Evolutionary conservation across 2,329 filamentous ascomycete genomes (phyloP).

Genomic region (Thelonectria rubi): DNA sequence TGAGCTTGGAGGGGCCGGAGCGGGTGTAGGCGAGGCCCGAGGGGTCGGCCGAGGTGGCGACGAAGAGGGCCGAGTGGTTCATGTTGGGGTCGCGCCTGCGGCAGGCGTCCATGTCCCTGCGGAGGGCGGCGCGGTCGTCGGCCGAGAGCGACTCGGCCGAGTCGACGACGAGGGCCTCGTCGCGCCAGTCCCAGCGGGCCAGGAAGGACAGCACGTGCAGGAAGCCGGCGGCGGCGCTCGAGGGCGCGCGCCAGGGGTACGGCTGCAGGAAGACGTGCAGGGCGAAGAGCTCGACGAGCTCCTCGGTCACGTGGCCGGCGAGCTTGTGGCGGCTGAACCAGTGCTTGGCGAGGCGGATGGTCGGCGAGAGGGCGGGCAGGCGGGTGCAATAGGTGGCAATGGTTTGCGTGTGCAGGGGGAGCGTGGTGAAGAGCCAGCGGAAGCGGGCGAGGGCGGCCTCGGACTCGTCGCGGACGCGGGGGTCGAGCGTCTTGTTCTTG

Average conservation of each 20-base stretch:
- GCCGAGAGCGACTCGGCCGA: constrained; percentile 68
- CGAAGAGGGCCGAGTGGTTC: constrained; percentile 84
- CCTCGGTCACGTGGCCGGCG: constrained; percentile 76
- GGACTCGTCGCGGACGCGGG: constrained; percentile 72
- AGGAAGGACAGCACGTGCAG: constrained; percentile 82
- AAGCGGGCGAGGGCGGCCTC: constrained; percentile 75
- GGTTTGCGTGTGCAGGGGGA: constrained; percentile 83
- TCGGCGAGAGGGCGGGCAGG: constrained; percentile 79
- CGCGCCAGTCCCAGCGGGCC: constrained; percentile 90
- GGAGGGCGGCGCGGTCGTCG: constrained; percentile 69
- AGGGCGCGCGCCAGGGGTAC: constrained; percentile 81
- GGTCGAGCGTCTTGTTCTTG: constrained; percentile 75
- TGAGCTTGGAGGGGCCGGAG: constrained; percentile 76
- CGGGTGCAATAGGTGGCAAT: constrained; percentile 83
- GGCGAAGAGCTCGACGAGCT: constrained; percentile 85
- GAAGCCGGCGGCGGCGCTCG: constrained; percentile 81
- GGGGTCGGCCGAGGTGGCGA: constrained; percentile 79
- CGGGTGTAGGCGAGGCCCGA: constrained; percentile 85
- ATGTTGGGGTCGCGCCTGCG: constrained; percentile 87
- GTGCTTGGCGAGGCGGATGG: constrained; percentile 84
- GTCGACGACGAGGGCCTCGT: constrained; percentile 83
- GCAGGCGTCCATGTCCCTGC: constrained; percentile 82
- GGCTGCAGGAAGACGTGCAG: constrained; percentile 82
- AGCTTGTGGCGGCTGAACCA: constrained; percentile 92
- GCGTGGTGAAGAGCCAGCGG: constrained; percentile 75